Evolutionary conservation across 1,284 basidiomycete genomes (phyloP).

Genomic region (Ceratobasidium sp.): DNA sequence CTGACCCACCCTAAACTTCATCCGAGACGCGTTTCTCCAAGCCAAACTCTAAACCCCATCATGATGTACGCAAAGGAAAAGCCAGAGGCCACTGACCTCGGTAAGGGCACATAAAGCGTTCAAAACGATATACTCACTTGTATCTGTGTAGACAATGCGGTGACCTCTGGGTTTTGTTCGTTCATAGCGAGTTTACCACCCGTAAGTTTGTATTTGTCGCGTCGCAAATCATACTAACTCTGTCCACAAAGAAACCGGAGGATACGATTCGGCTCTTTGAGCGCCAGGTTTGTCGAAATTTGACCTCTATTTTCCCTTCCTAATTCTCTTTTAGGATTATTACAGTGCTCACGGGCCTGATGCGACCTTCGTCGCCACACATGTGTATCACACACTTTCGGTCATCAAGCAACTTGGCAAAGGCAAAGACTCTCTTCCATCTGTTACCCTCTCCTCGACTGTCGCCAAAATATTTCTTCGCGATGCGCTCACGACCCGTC

Average conservation of each 20-base stretch:
- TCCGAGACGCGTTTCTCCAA: constrained; percentile 22
- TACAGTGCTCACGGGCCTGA: constrained; percentile 90
- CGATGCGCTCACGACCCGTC: constrained; percentile 88
- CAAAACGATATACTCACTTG: constrained; percentile 18
- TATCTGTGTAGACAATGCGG: constrained; percentile 18
- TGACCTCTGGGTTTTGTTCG: constrained; percentile 51
- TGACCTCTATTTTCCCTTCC: not conserved
- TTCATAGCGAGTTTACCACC: constrained; percentile 51
- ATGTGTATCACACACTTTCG: constrained; percentile 85
- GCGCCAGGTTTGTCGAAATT: constrained; percentile 53
- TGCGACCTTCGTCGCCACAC: constrained; percentile 83
- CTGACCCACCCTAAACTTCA: constrained; percentile 26
- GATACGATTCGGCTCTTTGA: constrained; percentile 84
- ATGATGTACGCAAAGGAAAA: constrained; percentile 77
- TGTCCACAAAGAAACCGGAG: constrained; percentile 48
- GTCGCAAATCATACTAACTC: not conserved
- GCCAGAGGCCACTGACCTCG: constrained; percentile 57
- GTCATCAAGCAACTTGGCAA: constrained; percentile 82
- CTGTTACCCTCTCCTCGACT: constrained; percentile 77
- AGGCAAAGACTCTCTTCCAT: constrained; percentile 62
- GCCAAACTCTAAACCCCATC: constrained; percentile 46
- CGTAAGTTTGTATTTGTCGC: constrained; percentile 15
- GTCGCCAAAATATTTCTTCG: constrained; percentile 88
- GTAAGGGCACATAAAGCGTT: constrained; percentile 45
- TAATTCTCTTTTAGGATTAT: constrained; percentile 62